Percentiles rank a stretch among this genome's conserved stretches.
Conservation (phyloP, 768 basidiomycete species). For the Suillus alpinus region DNA sequence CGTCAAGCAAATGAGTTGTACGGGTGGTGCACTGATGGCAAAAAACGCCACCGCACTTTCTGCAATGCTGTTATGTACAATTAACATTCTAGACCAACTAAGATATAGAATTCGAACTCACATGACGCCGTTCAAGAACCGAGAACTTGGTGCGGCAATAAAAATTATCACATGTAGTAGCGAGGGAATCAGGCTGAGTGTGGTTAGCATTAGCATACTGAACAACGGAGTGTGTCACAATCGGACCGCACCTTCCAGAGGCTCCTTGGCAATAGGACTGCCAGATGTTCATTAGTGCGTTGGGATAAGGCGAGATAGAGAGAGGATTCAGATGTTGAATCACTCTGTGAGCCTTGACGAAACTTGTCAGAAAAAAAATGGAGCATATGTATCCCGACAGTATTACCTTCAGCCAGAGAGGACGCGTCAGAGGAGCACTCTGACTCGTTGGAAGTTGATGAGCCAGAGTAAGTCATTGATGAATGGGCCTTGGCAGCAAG, state of each 20-base stretch:
- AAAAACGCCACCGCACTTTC: constrained; percentile 81
- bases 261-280: constrained; percentile 63
- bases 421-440: constrained; percentile 19
- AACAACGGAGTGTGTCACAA: constrained; percentile 5
- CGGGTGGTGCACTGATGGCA: constrained; percentile 62
- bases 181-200: constrained; percentile 56
- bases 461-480: neutral
- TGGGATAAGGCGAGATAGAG: constrained; percentile 16
- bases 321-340: constrained; percentile 16
- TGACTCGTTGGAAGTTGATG: constrained; percentile 6
- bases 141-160: constrained; percentile 64
- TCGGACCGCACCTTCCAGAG: constrained; percentile 66
- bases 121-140: constrained; percentile 73
- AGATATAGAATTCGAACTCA: constrained; percentile 34
- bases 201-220: constrained; percentile 8
- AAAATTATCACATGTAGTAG: constrained; percentile 69
- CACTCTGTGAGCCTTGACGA: constrained; percentile 20
- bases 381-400: neutral
- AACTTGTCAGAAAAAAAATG: neutral
- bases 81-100: constrained; percentile 15
- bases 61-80: constrained; percentile 58
- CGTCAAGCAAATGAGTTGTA: constrained; percentile 65
- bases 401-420: constrained; percentile 16
- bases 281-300: constrained; percentile 67
- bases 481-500: constrained; percentile 23